Percentiles rank a stretch among this genome's conserved stretches.
Evolutionary conservation across 2,329 filamentous ascomycete genomes (phyloP).

Genomic region (Rhinocladiella similis): DNA sequence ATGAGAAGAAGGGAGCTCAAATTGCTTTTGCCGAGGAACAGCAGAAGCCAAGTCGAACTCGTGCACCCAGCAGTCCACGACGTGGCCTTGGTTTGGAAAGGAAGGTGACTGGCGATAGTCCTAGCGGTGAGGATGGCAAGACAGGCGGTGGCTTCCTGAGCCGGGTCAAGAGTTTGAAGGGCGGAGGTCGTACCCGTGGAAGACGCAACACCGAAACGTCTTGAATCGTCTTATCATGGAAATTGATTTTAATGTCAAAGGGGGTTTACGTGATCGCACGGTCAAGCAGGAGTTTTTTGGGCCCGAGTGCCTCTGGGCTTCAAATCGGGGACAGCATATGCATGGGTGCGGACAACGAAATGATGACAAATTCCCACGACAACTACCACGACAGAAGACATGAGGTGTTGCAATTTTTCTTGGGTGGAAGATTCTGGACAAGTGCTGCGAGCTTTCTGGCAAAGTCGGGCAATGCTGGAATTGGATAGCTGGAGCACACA

Average conservation of each 20-base stretch:
- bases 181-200: conserved; percentile 53
- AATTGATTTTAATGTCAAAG: background rate
- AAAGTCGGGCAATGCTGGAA: background rate
- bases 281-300: background rate
- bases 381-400: background rate
- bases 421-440: background rate
- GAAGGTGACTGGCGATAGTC: conserved; percentile 60
- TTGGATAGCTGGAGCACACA: background rate
- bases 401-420: background rate
- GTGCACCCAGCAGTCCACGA: conserved; percentile 62
- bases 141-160: conserved; percentile 66
- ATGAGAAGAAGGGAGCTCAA: conserved; percentile 62
- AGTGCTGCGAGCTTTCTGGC: background rate
- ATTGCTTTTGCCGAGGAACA: conserved; percentile 56
- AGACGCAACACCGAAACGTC: conserved; percentile 32
- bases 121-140: conserved; percentile 43
- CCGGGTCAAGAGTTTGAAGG: conserved; percentile 79
- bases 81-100: conserved; percentile 58
- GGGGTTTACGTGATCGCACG: background rate
- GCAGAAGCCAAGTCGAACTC: conserved; percentile 35
- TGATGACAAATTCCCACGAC: conserved; percentile 7
- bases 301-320: background rate
- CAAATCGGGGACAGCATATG: background rate
- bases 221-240: background rate
- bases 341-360: background rate